Percentiles rank a stretch among this genome's conserved stretches.
phyloP scores from a whole-genome alignment of 2,329 filamentous ascomycete species.

The Xylaria sp. region DNA sequence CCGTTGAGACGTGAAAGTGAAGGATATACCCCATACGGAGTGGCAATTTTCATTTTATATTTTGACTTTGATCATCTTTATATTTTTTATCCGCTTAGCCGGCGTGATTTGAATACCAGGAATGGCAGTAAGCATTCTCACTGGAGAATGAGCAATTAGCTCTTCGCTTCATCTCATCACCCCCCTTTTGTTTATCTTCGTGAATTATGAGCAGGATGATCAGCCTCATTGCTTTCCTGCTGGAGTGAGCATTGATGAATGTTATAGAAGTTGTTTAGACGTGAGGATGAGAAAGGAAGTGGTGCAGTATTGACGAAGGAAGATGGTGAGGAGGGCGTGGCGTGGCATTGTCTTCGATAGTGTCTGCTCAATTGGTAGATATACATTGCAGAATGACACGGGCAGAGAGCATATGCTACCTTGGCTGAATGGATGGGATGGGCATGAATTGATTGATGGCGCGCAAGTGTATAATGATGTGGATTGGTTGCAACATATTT shows the following conservation, averaged over 20 bases:
- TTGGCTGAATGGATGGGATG: background rate
- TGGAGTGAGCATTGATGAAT: background rate
- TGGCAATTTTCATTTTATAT: constrained; percentile 32
- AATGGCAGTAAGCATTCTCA: background rate
- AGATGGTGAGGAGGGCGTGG: constrained; percentile 12
- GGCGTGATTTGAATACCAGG: background rate
- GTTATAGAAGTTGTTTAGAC: constrained; percentile 5
- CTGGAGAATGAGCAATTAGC: background rate
- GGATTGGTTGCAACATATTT: constrained; percentile 7
- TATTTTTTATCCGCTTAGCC: background rate
- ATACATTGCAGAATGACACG: too few species aligned
- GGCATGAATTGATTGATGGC: background rate
- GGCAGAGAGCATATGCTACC: too few species aligned
- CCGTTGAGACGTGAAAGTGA: constrained; percentile 40
- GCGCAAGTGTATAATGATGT: constrained; percentile 15
- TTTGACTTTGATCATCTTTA: background rate
- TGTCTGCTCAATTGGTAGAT: background rate
- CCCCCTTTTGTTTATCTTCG: background rate
- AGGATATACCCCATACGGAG: constrained; percentile 47
- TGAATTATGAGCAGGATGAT: background rate
- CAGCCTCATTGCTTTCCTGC: background rate
- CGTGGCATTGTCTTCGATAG: background rate
- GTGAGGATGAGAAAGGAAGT: background rate
- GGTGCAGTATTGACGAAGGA: background rate
- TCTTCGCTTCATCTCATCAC: background rate